A percentile compares a stretch with the other conserved stretches of the same genome.
These are phyloP conservation scores for Cymbidium sinense DNA, from an alignment of 106 monocot species.

Conservation along the genomic window DNA sequence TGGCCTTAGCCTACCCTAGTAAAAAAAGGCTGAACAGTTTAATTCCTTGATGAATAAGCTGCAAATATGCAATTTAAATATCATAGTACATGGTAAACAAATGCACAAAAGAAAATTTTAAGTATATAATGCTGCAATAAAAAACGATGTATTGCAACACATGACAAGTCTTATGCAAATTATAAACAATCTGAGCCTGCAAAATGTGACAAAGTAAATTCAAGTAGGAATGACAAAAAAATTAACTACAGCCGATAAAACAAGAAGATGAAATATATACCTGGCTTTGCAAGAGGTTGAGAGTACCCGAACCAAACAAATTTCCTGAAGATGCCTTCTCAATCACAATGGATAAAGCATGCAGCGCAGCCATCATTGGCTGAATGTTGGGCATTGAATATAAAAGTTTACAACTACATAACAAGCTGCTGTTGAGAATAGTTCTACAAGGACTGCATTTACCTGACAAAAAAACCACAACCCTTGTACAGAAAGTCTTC, in stretches of 20 bases:
- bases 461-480: constrained; percentile 99
- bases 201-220: neutral
- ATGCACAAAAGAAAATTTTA: neutral
- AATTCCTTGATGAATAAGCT: neutral
- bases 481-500: constrained; percentile 87
- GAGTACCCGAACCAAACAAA: constrained; percentile 68
- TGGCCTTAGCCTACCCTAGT: constrained; percentile 68
- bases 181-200: neutral
- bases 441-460: neutral
- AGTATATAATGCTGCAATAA: neutral
- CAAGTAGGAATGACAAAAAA: neutral
- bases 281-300: constrained; percentile 94
- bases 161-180: neutral
- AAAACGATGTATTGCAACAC: neutral
- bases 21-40: neutral
- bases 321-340: constrained; percentile 68
- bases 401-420: neutral
- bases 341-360: constrained; percentile 72
- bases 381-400: constrained; percentile 17
- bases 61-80: neutral
- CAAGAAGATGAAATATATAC: constrained; percentile 22
- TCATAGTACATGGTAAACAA: neutral
- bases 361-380: constrained; percentile 92
- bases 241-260: neutral
- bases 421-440: neutral